Conservation (phyloP, 2,329 filamentous ascomycete genomes). For the Penicillium sp. region DNA sequence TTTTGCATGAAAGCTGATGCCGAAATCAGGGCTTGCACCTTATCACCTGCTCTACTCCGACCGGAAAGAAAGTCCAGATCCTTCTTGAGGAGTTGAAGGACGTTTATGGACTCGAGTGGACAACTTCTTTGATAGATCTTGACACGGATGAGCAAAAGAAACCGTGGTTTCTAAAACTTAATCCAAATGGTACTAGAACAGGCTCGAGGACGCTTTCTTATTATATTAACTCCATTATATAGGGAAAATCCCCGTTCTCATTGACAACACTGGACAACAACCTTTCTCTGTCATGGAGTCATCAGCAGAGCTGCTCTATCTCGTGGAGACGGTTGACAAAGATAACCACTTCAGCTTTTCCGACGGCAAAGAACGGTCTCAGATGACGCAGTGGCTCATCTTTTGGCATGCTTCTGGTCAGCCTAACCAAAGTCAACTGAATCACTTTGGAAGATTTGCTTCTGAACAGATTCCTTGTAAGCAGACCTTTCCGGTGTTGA, state of each 20-base stretch:
- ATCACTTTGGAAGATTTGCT: neutral
- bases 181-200: neutral
- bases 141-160: neutral
- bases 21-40: neutral
- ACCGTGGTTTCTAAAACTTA: neutral
- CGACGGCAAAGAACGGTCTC: neutral
- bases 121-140: neutral
- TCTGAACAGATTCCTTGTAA: neutral
- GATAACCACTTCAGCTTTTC: neutral
- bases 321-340: neutral
- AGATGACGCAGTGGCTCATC: neutral
- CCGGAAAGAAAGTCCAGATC: neutral
- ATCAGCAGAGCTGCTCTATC: neutral
- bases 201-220: too few species aligned
- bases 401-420: neutral
- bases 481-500: neutral
- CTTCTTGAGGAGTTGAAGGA: neutral
- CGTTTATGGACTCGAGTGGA: neutral
- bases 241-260: neutral
- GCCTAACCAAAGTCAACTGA: neutral
- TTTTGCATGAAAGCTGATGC: neutral
- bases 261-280: neutral
- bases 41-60: neutral
- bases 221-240: neutral
- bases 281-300: neutral